Conservation (phyloP, 768 basidiomycete species). For the Suillus spraguei region DNA sequence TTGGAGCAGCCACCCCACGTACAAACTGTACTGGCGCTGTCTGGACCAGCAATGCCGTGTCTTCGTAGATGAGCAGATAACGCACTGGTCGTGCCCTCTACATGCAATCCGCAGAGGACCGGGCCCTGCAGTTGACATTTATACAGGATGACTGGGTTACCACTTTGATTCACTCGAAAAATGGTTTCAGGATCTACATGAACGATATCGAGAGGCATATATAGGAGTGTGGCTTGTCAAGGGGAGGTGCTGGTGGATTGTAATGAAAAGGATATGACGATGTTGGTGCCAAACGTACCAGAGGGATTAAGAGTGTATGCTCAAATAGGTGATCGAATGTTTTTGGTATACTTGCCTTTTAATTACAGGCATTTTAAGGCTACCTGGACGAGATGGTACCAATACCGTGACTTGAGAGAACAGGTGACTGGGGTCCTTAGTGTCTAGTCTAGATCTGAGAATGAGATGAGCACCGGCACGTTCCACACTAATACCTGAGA, state of each 20-base stretch:
- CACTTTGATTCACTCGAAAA: background rate
- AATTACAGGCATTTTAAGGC: background rate
- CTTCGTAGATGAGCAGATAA: slow-evolving; percentile 9
- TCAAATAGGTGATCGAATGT: background rate
- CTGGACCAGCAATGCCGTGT: slow-evolving; percentile 2
- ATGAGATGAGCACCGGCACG: no score
- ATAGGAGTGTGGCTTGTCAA: background rate
- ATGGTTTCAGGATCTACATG: background rate
- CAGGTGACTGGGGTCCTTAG: background rate
- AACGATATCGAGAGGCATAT: background rate
- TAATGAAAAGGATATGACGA: background rate
- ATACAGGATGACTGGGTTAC: background rate
- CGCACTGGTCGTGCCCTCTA: slow-evolving; percentile 8
- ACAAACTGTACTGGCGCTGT: slow-evolving; percentile 3
- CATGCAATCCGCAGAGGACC: background rate
- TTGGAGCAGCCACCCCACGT: slow-evolving; percentile 9
- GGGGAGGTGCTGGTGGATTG: background rate
- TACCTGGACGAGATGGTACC: background rate
- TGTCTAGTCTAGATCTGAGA: no score
- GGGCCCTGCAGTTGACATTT: background rate
- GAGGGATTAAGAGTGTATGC: background rate
- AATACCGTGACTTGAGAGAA: background rate
- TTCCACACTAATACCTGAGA: no score
- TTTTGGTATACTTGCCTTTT: background rate
- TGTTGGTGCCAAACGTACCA: background rate